Conservation (phyloP, 208 protist genomes). For the Leishmania tropica region DNA sequence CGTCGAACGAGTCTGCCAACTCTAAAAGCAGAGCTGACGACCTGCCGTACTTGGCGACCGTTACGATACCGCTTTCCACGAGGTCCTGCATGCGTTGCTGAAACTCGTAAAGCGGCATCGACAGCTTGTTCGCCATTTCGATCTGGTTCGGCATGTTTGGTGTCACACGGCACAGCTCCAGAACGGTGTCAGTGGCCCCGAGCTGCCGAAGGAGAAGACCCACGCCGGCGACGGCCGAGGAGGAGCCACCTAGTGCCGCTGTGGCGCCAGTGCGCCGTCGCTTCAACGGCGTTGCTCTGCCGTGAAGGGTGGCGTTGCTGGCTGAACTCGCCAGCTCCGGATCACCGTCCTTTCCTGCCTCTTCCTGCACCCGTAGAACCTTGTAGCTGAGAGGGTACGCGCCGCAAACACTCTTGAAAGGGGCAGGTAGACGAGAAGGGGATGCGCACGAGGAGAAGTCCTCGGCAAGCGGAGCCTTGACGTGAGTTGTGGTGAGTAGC, state of each 20-base stretch:
- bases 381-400: constrained; percentile 53
- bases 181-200: constrained; percentile 54
- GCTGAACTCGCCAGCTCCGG: not conserved
- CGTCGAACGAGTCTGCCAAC: constrained; percentile 33
- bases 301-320: not conserved
- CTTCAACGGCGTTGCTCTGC: constrained; percentile 6
- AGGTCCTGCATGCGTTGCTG: constrained; percentile 71
- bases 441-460: no score
- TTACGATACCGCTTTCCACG: constrained; percentile 31
- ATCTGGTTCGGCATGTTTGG: constrained; percentile 53
- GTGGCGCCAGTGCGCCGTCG: constrained; percentile 12
- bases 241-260: not conserved
- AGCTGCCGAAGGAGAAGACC: constrained; percentile 65
- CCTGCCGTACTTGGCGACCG: constrained; percentile 26
- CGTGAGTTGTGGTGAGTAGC: constrained; percentile 28
- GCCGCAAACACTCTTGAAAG: constrained; percentile 50
- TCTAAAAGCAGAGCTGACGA: constrained; percentile 30
- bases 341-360: not conserved
- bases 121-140: constrained; percentile 56
- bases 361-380: constrained; percentile 24
- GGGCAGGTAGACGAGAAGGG: not conserved
- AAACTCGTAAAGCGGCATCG: constrained; percentile 62
- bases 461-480: not conserved
- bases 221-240: constrained; percentile 30
- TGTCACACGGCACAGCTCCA: constrained; percentile 50